phyloP scores from a whole-genome alignment of 2,329 filamentous ascomycete species.

The Drechslerella dactyloides region DNA sequence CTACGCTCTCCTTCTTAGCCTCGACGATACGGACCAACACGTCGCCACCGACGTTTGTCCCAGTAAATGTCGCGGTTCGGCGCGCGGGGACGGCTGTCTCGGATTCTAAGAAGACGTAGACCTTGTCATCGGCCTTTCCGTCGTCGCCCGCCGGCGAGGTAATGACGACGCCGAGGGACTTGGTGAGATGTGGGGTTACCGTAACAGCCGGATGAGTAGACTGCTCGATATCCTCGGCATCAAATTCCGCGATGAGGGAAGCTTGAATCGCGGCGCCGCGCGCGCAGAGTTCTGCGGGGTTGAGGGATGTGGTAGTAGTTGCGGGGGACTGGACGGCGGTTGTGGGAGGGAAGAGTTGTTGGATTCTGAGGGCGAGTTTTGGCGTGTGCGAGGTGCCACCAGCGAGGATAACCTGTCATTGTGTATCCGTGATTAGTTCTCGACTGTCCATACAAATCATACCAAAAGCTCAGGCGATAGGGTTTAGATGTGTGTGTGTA shows the following conservation, averaged over 20 bases:
- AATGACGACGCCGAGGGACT: constrained; percentile 85
- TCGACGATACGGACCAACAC: constrained; percentile 88
- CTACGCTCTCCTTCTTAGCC: constrained; percentile 87
- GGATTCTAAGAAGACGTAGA: constrained; percentile 79
- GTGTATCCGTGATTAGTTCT: neutral
- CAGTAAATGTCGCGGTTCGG: constrained; percentile 77
- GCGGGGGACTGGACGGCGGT: constrained; percentile 83
- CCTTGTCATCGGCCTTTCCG: constrained; percentile 66
- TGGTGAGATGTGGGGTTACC: constrained; percentile 85
- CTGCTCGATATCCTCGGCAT: constrained; percentile 90
- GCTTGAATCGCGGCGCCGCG: constrained; percentile 95
- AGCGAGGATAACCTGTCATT: constrained; percentile 75
- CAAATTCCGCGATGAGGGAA: constrained; percentile 91
- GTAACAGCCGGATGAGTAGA: constrained; percentile 95
- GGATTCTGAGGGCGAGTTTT: constrained; percentile 82
- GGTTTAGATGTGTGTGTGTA: neutral
- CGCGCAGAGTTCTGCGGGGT: constrained; percentile 87
- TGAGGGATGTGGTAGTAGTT: constrained; percentile 77
- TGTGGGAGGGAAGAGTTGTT: constrained; percentile 77
- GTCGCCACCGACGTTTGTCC: constrained; percentile 80
- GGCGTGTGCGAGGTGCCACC: constrained; percentile 93
- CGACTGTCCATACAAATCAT: constrained; percentile 22
- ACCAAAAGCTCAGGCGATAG: neutral
- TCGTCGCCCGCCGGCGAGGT: constrained; percentile 63
- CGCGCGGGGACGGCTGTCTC: constrained; percentile 91